These are phyloP conservation scores for Malassezia equina DNA, from an alignment of 1,284 basidiomycete species.

Conservation along the genomic window DNA sequence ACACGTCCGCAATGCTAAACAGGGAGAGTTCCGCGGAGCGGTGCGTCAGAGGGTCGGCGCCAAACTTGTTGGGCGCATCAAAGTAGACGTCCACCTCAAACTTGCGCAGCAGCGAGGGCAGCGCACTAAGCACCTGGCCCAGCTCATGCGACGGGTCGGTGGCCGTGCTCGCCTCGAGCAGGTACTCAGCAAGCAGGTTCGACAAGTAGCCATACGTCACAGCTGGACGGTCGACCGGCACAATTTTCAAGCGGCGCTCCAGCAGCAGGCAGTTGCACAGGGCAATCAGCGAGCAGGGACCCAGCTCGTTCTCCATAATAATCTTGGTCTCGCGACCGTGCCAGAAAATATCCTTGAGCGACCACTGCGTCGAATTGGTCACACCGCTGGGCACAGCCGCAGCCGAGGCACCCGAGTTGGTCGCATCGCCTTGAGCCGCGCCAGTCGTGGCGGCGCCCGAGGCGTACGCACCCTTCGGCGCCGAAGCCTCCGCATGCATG, in stretches of 20 bases:
- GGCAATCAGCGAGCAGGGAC: slow-evolving; percentile 78
- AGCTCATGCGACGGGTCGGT: slow-evolving; percentile 47
- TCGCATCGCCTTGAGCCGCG: too few relatives aligned
- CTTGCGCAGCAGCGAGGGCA: slow-evolving; percentile 70
- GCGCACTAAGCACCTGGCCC: slow-evolving; percentile 65
- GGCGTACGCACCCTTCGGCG: not conserved
- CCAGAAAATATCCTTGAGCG: slow-evolving; percentile 33
- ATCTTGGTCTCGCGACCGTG: slow-evolving; percentile 26
- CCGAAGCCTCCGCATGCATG: not conserved
- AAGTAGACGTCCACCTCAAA: slow-evolving; percentile 34
- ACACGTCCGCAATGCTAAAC: slow-evolving; percentile 69
- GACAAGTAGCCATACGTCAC: slow-evolving; percentile 76
- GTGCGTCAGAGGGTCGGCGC: slow-evolving; percentile 28
- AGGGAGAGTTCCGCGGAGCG: slow-evolving; percentile 62
- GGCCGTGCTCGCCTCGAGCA: slow-evolving; percentile 54
- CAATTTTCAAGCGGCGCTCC: slow-evolving; percentile 22
- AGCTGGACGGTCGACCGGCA: slow-evolving; percentile 56
- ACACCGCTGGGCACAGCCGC: not conserved
- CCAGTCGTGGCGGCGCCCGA: not conserved
- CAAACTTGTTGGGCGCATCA: slow-evolving; percentile 26
- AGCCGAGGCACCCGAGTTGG: not conserved
- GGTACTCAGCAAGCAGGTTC: slow-evolving; percentile 69
- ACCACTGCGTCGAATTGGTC: slow-evolving; percentile 24
- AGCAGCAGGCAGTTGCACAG: slow-evolving; percentile 51
- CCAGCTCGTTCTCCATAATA: slow-evolving; percentile 52